A percentile compares a stretch with the other conserved stretches of the same genome.
phyloP scores from a whole-genome alignment of 805 yeast species.

The Lipomyces mesembrius region DNA sequence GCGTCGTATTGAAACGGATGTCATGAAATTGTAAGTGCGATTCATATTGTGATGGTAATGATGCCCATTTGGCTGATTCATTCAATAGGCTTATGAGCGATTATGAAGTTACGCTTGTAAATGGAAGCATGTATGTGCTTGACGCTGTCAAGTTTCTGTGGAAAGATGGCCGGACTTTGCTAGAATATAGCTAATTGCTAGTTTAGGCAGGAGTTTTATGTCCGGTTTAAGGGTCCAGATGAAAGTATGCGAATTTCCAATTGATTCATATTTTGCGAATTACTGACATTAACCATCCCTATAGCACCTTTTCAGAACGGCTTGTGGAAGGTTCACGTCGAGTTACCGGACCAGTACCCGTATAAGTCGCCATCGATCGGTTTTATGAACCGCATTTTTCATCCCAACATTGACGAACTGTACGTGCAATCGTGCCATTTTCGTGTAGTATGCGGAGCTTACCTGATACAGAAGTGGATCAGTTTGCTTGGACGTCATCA shows the following conservation, averaged over 20 bases:
- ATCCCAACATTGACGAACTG: slow-evolving; percentile 91
- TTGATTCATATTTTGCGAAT: neutral
- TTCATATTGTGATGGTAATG: neutral
- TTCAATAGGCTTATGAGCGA: slow-evolving; percentile 77
- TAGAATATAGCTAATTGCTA: slow-evolving; percentile 73
- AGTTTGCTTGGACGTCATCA: slow-evolving; percentile 93
- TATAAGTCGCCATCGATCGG: slow-evolving; percentile 96
- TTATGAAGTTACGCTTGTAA: slow-evolving; percentile 80
- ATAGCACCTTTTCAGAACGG: slow-evolving; percentile 86
- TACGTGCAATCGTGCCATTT: slow-evolving; percentile 9
- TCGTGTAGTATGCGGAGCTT: neutral
- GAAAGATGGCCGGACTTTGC: slow-evolving; percentile 87
- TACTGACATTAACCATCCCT: neutral
- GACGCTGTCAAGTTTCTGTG: slow-evolving; percentile 55
- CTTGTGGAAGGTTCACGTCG: slow-evolving; percentile 87
- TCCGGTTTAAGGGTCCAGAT: slow-evolving; percentile 82
- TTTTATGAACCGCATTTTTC: slow-evolving; percentile 86
- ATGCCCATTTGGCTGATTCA: neutral
- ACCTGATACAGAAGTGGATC: slow-evolving; percentile 60
- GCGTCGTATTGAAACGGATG: slow-evolving; percentile 89
- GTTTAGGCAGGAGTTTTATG: slow-evolving; percentile 77
- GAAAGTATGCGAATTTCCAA: slow-evolving; percentile 52
- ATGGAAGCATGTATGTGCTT: slow-evolving; percentile 63
- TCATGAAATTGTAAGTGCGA: slow-evolving; percentile 80
- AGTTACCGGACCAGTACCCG: slow-evolving; percentile 93